Conservation (phyloP, 495 filamentous ascomycete species). For the Aspergillus kassunensis region DNA sequence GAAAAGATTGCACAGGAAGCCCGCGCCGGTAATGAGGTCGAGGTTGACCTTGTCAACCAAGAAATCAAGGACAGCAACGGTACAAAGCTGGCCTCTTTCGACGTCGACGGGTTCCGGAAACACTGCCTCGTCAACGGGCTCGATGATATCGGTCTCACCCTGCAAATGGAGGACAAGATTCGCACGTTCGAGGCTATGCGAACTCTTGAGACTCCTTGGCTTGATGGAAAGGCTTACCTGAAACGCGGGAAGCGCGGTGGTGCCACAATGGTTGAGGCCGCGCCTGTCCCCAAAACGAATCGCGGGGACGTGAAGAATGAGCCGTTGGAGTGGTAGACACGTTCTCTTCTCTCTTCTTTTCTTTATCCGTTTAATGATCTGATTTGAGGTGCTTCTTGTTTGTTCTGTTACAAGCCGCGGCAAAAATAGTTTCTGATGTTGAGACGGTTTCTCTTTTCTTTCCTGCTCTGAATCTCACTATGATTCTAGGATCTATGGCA, state of each 20-base stretch:
- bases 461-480: not conserved
- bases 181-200: conserved; percentile 73
- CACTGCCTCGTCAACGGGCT: conserved; percentile 93
- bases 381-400: too few relatives aligned
- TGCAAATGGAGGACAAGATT: conserved; percentile 90
- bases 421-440: not conserved
- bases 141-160: conserved; percentile 93
- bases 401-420: not conserved
- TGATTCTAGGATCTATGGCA: not conserved
- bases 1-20: conserved; percentile 75
- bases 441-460: not conserved
- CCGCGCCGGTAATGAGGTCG: conserved; percentile 76
- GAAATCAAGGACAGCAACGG: conserved; percentile 73
- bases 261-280: conserved; percentile 73
- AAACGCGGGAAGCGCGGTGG: conserved; percentile 58
- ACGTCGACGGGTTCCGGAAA: conserved; percentile 87
- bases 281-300: conserved; percentile 85
- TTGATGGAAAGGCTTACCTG: conserved; percentile 85
- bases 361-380: not conserved
- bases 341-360: not conserved
- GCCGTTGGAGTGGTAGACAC: conserved; percentile 81
- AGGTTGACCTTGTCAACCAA: conserved; percentile 87
- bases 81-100: conserved; percentile 67
- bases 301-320: conserved; percentile 79
- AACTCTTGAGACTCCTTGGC: conserved; percentile 78